These are phyloP conservation scores for Cytospora chrysosperma DNA, from an alignment of 2,329 filamentous ascomycete species.

Conservation along the genomic window DNA sequence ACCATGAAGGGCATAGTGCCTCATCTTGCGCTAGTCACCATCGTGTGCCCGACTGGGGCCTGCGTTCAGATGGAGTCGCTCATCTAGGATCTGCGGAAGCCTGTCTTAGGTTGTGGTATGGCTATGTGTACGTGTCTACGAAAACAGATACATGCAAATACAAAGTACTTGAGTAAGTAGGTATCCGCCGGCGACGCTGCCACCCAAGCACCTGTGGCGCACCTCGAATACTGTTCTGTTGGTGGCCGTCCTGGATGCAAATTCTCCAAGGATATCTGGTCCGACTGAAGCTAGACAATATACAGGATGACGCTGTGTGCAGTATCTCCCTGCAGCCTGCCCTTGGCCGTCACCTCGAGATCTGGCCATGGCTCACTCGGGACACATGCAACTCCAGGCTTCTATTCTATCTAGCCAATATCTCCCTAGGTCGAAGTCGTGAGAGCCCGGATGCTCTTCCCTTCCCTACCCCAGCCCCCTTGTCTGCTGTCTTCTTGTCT, in stretches of 20 bases:
- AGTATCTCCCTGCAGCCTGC: conserved; percentile 13
- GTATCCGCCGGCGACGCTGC: conserved; percentile 9
- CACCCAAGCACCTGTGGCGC: conserved; percentile 12
- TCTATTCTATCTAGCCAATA: conserved; percentile 9
- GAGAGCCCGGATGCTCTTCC: background rate
- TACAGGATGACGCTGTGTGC: conserved; percentile 20
- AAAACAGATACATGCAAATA: background rate
- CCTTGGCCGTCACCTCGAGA: conserved; percentile 16
- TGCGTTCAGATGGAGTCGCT: conserved; percentile 11
- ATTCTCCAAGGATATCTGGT: conserved; percentile 14
- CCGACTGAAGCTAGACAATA: conserved; percentile 1
- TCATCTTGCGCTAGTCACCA: conserved; percentile 18
- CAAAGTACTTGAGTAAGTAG: too few relatives aligned
- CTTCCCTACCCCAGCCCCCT: background rate
- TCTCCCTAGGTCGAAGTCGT: background rate
- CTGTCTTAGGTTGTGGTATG: conserved; percentile 6
- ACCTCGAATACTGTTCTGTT: conserved; percentile 14
- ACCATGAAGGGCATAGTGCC: conserved; percentile 5
- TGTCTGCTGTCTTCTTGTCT: conserved; percentile 8
- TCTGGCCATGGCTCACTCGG: conserved; percentile 8
- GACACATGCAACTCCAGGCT: conserved; percentile 9
- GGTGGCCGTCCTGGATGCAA: conserved; percentile 13
- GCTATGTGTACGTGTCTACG: background rate
- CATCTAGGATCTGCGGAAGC: conserved; percentile 1
- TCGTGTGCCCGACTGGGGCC: conserved; percentile 13